These are phyloP conservation scores for Penicillium crustosum DNA, from an alignment of 2,329 filamentous ascomycete genomes.

Conservation along the genomic window DNA sequence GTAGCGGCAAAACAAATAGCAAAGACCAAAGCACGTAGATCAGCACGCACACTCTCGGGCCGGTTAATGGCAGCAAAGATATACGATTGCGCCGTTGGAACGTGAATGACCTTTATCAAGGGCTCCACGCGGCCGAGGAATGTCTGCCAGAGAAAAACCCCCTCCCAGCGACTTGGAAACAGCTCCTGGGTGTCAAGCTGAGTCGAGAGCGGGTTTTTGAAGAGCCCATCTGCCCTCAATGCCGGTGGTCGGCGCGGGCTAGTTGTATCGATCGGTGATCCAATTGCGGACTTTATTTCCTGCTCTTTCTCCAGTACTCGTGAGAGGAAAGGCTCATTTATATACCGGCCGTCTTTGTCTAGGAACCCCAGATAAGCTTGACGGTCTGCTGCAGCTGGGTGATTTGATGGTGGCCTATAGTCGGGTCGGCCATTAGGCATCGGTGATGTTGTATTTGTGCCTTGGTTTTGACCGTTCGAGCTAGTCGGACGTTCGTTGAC, in stretches of 20 bases:
- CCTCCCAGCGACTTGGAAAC: slow-evolving; percentile 25
- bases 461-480: neutral
- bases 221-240: slow-evolving; percentile 25
- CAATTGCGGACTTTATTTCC: slow-evolving; percentile 27
- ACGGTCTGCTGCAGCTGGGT: neutral
- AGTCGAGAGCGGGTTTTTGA: slow-evolving; percentile 19
- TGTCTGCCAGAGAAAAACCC: slow-evolving; percentile 30
- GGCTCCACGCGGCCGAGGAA: slow-evolving; percentile 32
- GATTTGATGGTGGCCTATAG: neutral
- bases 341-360: slow-evolving; percentile 29
- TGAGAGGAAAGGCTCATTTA: slow-evolving; percentile 31
- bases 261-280: slow-evolving; percentile 11
- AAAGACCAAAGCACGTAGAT: slow-evolving; percentile 29
- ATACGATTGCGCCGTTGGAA: slow-evolving; percentile 28
- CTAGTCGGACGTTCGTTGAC: neutral
- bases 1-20: slow-evolving; percentile 30
- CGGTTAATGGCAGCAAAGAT: slow-evolving; percentile 32
- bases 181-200: slow-evolving; percentile 17
- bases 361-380: slow-evolving; percentile 19
- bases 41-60: slow-evolving; percentile 18
- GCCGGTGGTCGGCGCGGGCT: slow-evolving; percentile 9
- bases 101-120: slow-evolving; percentile 31
- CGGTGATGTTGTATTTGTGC: neutral
- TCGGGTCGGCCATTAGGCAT: neutral
- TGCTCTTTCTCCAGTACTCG: slow-evolving; percentile 29